Evolutionary conservation across 2,329 filamentous ascomycete genomes (phyloP), one percentile per base, ranked within the genome.

Genomic region (Fusarium napiforme): DNA sequence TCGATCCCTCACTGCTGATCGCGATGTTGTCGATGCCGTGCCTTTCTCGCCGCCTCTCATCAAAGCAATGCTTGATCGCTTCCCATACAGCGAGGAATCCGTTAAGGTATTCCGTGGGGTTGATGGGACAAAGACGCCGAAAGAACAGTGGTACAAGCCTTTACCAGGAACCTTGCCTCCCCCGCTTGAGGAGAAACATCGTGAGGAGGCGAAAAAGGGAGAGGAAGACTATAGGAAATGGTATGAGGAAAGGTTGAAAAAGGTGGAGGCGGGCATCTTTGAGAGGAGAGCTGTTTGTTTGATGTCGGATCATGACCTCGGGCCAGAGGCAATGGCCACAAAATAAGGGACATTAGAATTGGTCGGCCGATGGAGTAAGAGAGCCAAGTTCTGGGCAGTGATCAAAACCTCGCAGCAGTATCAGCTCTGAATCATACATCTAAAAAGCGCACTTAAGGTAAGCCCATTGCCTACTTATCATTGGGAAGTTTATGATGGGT

Each of bases 51-150:
- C 70, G 1, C 21, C 30, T 2, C 50, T 75, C 1, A 60, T 76
- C 37, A 75, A 76, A 40, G 70, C 72, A 11, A 30, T 68, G 7
- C 26, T 76, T 5, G 74, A 76, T 52, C 65, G 64, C 4, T 21
- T 64, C 4, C 67, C 67, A 3, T 73, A 63, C 26, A 50, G 57
- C 9, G 47, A 49, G n/a, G 55, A 72, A 42, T 2, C 23, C 12
- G 65, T 66, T 23, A 45, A 49, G 19, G 23, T 9, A 2, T 73
- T 62, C 11, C 60, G 67, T 9, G 75, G 70, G 6, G 55, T 74
- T 19, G 70, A 77, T 36, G 77, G 60, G 79, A 80, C 82, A 78
- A 84, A 83, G 15, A 78, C 36, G 2, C 64, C 64, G 7, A 57
- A 63, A 26, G 57, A 58, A 3, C 34, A 63, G 28, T 68, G 64